Base-by-base conservation (phyloP, 805 yeast species). In the Wickerhamomyces ciferrii region DNA sequence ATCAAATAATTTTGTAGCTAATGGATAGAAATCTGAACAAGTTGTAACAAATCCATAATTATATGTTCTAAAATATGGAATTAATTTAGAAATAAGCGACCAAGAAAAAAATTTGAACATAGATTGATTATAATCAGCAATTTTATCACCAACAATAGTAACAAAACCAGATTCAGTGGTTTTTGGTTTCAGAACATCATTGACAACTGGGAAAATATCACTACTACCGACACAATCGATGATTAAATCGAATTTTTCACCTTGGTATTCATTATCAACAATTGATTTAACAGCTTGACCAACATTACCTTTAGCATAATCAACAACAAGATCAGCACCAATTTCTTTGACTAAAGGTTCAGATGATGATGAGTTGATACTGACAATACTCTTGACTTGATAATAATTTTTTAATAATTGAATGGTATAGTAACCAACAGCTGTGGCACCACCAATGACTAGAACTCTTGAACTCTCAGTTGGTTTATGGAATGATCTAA, bases 381-480 rank as follows among this genome's bases (percentile, higher is more conserved):
- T 81, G 5, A 78, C 82, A 20, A 87, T 76, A 13, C 72, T 71
- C 23, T 66, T 65, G 9, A 79, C 78, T 2, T 70, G 63, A 46
- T 69, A 69, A 41, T 65, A 59, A 36, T 72, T 61, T 60, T 76
- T 82, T 10, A 83, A 78, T 37, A 85, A 60, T 60, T 82, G 87
- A 32, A 79, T 67, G 4, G 74, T 69, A 48, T 69, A 72, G 25
- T 72, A 59, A 20, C 91, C 90, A 15, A 84, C 90, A 14, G 83
- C 66, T 1, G 95, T 81, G 9, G 86, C 82, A 23, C 85, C 92
- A 35, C 96, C 96, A 41, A 85, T 67, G 19, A 87, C 72, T 42
- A 86, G 68, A 4, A 84, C 76, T 48, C 71, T 75, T 5, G 79
- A 68, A 15, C 67, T 64, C 11, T 69, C 68, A 35, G 66, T 68